Evolutionary conservation across 768 basidiomycete species (phyloP).

Genomic region (Tricholoma furcatifolium): DNA sequence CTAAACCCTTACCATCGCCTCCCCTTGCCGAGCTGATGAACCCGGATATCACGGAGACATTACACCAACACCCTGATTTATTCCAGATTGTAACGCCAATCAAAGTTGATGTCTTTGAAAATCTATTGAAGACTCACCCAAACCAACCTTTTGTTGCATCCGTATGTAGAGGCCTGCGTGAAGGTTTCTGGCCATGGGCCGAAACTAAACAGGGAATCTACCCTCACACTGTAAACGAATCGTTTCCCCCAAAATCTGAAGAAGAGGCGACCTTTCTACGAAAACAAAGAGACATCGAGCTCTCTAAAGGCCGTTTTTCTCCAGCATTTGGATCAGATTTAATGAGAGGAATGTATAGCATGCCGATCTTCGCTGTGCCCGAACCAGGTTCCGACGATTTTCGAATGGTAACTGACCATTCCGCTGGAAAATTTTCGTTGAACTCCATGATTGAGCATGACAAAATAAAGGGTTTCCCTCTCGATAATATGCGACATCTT

Average conservation of each 20-base stretch:
- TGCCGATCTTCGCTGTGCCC: neutral
- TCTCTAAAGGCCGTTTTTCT: constrained; percentile 1
- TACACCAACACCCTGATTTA: neutral
- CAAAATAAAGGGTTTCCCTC: neutral
- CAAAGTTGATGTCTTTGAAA: neutral
- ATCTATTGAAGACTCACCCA: neutral
- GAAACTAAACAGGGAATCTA: too few relatives aligned
- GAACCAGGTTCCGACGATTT: neutral
- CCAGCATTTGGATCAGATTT: neutral
- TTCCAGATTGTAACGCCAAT: constrained; percentile 7
- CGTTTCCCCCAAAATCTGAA: too few relatives aligned
- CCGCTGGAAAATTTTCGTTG: neutral
- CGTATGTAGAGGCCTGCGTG: constrained; percentile 6
- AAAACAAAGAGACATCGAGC: constrained; percentile 5
- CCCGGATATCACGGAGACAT: neutral
- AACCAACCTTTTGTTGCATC: constrained; percentile 3
- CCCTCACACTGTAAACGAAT: neutral
- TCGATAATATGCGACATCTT: constrained; percentile 5
- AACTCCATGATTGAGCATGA: constrained; percentile 7
- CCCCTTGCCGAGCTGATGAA: neutral
- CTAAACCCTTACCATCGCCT: neutral
- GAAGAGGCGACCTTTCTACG: neutral
- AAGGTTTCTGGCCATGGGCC: too few relatives aligned
- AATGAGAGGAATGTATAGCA: constrained; percentile 1
- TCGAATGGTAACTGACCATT: constrained; percentile 1